A percentile compares a stretch with the other conserved stretches of the same genome.
Evolutionary conservation across 2,329 filamentous ascomycete genomes (phyloP).

Genomic region (Mycosphaerella sp.): DNA sequence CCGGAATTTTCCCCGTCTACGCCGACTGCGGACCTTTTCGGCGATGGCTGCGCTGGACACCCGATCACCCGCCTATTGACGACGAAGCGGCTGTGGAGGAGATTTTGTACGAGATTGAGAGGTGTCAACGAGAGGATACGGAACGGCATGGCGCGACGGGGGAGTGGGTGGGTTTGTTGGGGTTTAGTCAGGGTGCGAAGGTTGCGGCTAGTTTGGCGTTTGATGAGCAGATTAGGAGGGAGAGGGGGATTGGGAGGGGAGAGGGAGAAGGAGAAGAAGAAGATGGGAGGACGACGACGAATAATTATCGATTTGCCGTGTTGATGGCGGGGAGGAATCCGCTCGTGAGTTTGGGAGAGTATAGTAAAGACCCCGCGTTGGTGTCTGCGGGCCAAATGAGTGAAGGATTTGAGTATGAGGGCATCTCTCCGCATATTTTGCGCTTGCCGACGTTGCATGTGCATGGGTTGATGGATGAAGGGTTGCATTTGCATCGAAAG

Average conservation of each 20-base stretch:
- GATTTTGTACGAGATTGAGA: conserved; percentile 41
- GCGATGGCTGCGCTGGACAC: conserved; percentile 55
- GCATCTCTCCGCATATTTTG: conserved; percentile 45
- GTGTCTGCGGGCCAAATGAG: conserved; percentile 39
- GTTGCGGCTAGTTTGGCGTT: conserved; percentile 42
- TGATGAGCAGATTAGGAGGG: conserved; percentile 53
- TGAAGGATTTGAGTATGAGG: conserved; percentile 41
- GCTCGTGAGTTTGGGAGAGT: conserved; percentile 48
- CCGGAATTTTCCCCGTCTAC: conserved; percentile 60
- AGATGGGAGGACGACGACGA: no score
- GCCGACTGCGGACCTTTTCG: conserved; percentile 59
- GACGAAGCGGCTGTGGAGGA: conserved; percentile 44
- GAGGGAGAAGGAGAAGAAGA: no score
- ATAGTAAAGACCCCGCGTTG: conserved; percentile 33
- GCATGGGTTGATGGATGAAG: conserved; percentile 56
- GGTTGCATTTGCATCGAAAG: conserved; percentile 53
- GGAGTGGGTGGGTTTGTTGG: conserved; percentile 46
- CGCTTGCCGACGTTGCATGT: conserved; percentile 60
- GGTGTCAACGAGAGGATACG: conserved; percentile 42
- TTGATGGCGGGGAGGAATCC: conserved; percentile 57
- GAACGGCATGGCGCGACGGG: conserved; percentile 37
- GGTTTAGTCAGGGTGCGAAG: conserved; percentile 48
- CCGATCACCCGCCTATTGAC: conserved; percentile 50
- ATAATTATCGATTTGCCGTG: conserved; percentile 54
- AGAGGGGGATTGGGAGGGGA: conserved; percentile 15